A percentile compares a stretch with the other conserved stretches of the same genome.
Evolutionary conservation across 2,329 filamentous ascomycete species (phyloP).

Genomic region (Microcera coccophila): DNA sequence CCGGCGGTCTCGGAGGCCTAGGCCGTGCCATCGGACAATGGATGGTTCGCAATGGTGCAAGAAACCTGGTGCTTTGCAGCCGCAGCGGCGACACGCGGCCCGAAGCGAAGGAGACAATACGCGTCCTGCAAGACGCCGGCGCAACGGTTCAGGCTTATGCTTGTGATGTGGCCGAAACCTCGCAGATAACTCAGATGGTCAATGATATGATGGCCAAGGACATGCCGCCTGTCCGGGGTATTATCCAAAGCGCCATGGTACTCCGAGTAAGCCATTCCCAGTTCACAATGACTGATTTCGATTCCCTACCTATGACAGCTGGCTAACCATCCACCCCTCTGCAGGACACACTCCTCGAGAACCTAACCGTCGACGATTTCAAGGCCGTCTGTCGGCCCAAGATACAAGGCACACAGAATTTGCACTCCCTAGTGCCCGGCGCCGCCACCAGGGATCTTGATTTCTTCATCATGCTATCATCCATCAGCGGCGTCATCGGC

Average conservation of each 20-base stretch:
- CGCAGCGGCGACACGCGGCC: neutral
- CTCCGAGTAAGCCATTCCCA: conserved; percentile 11
- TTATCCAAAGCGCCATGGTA: conserved; percentile 29
- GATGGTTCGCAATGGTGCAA: conserved; percentile 18
- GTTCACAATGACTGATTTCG: no score
- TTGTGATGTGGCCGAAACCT: conserved; percentile 22
- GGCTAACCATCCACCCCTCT: no score
- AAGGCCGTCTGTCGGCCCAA: conserved; percentile 30
- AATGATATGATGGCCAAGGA: conserved; percentile 14
- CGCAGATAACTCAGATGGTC: no score
- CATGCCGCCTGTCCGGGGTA: conserved; percentile 18
- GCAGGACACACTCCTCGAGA: conserved; percentile 30
- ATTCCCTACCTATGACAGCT: no score
- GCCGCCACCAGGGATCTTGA: conserved; percentile 30
- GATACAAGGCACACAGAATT: conserved; percentile 28
- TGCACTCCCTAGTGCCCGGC: conserved; percentile 19
- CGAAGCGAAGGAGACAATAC: neutral
- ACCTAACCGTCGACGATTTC: conserved; percentile 26
- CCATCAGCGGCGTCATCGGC: conserved; percentile 31
- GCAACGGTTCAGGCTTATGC: neutral
- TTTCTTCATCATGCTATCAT: conserved; percentile 38
- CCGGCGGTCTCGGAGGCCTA: conserved; percentile 24
- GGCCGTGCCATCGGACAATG: conserved; percentile 20
- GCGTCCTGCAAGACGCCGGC: neutral
- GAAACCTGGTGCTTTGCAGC: conserved; percentile 23